Conservation (phyloP, 2,329 filamentous ascomycete species). For the Talaromyces sp. region DNA sequence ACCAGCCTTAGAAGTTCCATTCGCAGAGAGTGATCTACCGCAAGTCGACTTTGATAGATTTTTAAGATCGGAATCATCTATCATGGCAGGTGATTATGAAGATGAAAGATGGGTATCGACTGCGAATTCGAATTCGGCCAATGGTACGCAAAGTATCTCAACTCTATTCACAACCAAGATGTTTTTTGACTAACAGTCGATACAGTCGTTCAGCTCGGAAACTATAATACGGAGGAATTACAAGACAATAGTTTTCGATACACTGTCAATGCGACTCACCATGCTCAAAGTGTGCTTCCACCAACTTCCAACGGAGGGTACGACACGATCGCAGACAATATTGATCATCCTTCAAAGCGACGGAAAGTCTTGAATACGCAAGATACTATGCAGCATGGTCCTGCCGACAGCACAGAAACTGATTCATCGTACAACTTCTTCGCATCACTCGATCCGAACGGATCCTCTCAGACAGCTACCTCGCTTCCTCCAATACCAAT, state of each 20-base stretch:
- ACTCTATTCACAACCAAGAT: background rate
- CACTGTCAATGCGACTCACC: background rate
- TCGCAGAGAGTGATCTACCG: slow-evolving; percentile 20
- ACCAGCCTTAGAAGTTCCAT: background rate
- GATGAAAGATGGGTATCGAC: slow-evolving; percentile 34
- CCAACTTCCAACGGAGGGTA: background rate
- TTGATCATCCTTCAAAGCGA: slow-evolving; percentile 10
- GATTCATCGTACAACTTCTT: slow-evolving; percentile 13
- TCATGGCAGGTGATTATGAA: slow-evolving; percentile 17
- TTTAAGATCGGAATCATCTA: slow-evolving; percentile 27
- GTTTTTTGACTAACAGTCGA: background rate
- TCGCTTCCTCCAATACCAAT: background rate
- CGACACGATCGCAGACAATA: background rate
- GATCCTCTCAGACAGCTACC: background rate
- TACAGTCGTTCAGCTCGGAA: slow-evolving; percentile 1
- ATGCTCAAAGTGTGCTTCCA: background rate
- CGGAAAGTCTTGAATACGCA: slow-evolving; percentile 11
- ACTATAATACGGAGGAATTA: background rate
- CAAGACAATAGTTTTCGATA: background rate
- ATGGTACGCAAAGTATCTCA: slow-evolving; percentile 19
- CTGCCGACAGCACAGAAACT: background rate
- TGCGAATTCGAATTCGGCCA: slow-evolving; percentile 26
- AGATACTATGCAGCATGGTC: background rate
- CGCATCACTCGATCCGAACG: slow-evolving; percentile 6
- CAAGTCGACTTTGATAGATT: slow-evolving; percentile 37